Base-by-base conservation (phyloP, 371 early-diverging fungal species). In the Lichtheimia corymbifera region DNA sequence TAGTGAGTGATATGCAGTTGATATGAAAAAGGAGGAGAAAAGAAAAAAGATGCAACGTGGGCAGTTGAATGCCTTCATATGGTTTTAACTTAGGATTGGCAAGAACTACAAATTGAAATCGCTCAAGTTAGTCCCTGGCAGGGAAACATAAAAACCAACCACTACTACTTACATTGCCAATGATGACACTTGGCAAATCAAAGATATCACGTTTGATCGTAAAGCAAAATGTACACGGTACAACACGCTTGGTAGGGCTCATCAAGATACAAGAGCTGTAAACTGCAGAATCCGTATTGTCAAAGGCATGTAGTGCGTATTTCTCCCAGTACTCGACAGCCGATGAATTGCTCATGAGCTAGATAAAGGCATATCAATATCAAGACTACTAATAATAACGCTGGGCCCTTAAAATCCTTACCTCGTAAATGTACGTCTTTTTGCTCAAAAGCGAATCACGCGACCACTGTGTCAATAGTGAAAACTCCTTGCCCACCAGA, bases 281-380 rank as follows among this genome's bases (percentile, higher is more conserved):
- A 47, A 91, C 89, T 4, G 90, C 83, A 62, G 91, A 86, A 60
- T 92, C 89, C 18, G 91, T 86, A 74, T 91, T 93, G 68, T 94
- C 93, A 67, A 95, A 94, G 24, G 95, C 91, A 62, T 93, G 91
- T 7, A 83, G 83, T 17, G 91, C 85, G 71, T 93, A 96, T 62
- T 88, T 85, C 66, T 95, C 95, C 95, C 95, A 95, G 67, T 96
- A 96, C 52, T 91, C 89, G 15, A 94, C 94, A 1, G 92, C 93
- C 9, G 92, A 91, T 53, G 85, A 74, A 62, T 87, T 87, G 70
- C 93, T 93, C 95, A 96, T 94, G 52, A 96, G 79, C 90, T 90
- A 42, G 7, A 45, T 49, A 18, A 28, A 55, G 2, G 41, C 9
- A 25, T 11, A 28, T 50, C 61, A 76, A 41, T 70, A 55, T 47